Conservation (phyloP, 1,284 basidiomycete species). For the Sporisorium scitamineum region DNA sequence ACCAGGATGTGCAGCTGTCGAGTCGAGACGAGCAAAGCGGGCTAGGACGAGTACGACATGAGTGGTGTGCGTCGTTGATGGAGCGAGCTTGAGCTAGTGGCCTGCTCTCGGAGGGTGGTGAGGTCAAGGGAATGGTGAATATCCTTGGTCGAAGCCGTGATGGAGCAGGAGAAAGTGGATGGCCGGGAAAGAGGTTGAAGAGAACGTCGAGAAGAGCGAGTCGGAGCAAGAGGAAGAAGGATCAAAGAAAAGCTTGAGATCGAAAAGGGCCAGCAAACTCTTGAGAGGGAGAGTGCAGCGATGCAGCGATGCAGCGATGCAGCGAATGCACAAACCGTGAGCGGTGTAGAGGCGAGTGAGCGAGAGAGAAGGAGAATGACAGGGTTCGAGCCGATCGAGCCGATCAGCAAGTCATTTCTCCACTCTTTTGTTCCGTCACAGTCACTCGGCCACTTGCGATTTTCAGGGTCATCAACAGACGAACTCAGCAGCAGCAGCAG, state of each 20-base stretch:
- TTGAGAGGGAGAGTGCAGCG: no score
- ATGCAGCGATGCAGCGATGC: neutral
- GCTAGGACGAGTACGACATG: conserved; percentile 9
- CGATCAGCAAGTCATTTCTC: neutral
- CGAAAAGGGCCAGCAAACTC: no score
- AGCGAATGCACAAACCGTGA: no score
- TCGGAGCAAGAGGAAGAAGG: neutral
- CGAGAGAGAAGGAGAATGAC: neutral
- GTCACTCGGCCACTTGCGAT: neutral
- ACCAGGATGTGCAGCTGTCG: neutral
- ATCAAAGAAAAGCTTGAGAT: neutral
- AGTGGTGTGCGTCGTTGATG: neutral
- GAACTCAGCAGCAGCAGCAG: neutral
- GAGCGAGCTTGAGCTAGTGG: neutral
- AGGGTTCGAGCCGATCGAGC: neutral
- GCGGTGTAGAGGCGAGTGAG: no score
- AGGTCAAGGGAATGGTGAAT: neutral
- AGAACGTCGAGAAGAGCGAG: neutral
- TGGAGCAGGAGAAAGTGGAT: neutral
- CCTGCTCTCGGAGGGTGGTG: neutral
- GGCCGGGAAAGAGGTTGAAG: neutral
- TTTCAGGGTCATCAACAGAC: neutral
- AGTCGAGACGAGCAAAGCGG: neutral
- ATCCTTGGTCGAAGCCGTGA: neutral
- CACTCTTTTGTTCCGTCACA: no score